A percentile compares a stretch with the other conserved stretches of the same genome.
Evolutionary conservation across 2,329 filamentous ascomycete genomes (phyloP).

Genomic region (Neofusicoccum laricinum): DNA sequence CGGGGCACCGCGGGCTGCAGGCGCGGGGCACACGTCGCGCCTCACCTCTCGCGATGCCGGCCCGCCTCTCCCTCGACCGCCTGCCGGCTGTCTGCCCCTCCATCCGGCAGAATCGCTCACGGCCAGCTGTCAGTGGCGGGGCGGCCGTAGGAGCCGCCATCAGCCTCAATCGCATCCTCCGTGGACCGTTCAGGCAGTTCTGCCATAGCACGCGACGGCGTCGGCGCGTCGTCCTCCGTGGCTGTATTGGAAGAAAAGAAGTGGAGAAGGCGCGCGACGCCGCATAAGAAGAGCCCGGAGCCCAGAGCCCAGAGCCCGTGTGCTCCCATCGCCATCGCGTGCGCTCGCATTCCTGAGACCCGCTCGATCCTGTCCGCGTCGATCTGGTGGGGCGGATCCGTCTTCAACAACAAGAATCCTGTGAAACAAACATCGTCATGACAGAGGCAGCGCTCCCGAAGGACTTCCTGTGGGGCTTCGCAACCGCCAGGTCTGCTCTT

Average conservation of each 20-base stretch:
- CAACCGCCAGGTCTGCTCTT: constrained; percentile 37
- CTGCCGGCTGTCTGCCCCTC: background rate
- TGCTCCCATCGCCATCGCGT: background rate
- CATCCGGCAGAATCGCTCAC: background rate
- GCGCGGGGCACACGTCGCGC: background rate
- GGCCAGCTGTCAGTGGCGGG: background rate
- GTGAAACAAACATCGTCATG: constrained; percentile 14
- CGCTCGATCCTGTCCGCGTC: background rate
- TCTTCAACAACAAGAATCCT: background rate
- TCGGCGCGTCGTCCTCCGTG: constrained; percentile 36
- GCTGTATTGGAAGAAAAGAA: constrained; percentile 13
- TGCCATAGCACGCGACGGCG: constrained; percentile 25
- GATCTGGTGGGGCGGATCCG: background rate
- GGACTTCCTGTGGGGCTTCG: constrained; percentile 41
- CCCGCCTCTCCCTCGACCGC: constrained; percentile 17
- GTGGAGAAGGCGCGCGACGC: constrained; percentile 1
- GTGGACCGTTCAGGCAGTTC: background rate
- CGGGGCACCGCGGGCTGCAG: background rate
- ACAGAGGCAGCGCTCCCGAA: constrained; percentile 36
- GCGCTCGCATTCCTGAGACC: background rate
- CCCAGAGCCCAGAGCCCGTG: background rate
- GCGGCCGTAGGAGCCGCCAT: background rate
- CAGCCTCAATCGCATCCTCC: constrained; percentile 6
- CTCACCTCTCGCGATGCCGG: constrained; percentile 5
- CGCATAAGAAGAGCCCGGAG: background rate